A percentile compares a stretch with the other conserved stretches of the same genome.
Evolutionary conservation across 1,284 basidiomycete species (phyloP).

Genomic region (Albatrellus sp.): DNA sequence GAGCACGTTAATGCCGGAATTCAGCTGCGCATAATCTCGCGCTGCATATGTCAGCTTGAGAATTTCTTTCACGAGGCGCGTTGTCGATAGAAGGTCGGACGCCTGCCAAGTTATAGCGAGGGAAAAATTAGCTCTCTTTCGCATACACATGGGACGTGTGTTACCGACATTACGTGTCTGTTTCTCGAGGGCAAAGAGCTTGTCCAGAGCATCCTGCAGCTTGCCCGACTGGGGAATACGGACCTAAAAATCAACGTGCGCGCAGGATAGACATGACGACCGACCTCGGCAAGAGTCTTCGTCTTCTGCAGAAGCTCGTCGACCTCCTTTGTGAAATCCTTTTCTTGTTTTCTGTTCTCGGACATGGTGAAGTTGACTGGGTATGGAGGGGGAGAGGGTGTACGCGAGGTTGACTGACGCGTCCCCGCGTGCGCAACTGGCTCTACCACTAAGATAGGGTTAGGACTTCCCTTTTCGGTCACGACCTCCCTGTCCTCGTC

Average conservation of each 20-base stretch:
- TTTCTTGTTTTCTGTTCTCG: slow-evolving; percentile 66
- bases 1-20: slow-evolving; percentile 60
- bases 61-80: slow-evolving; percentile 69
- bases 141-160: not conserved
- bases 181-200: slow-evolving; percentile 85
- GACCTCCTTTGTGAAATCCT: slow-evolving; percentile 63
- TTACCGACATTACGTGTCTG: slow-evolving; percentile 83
- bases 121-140: not conserved
- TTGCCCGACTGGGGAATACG: slow-evolving; percentile 46
- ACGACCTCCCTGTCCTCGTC: slow-evolving; percentile 12
- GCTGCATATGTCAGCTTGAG: slow-evolving; percentile 64
- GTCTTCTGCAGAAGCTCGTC: slow-evolving; percentile 48
- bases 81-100: slow-evolving; percentile 85
- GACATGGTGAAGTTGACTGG: slow-evolving; percentile 35
- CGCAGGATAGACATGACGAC: slow-evolving; percentile 6
- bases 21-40: slow-evolving; percentile 59
- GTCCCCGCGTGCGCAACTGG: slow-evolving; percentile 14
- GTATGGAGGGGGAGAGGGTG: slow-evolving; percentile 9
- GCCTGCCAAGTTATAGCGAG: slow-evolving; percentile 40
- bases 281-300: slow-evolving; percentile 42
- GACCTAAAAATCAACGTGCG: slow-evolving; percentile 6
- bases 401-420: slow-evolving; percentile 47
- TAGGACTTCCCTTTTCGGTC: slow-evolving; percentile 17
- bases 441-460: slow-evolving; percentile 8
- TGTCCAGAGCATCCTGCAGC: slow-evolving; percentile 81